phyloP scores from a whole-genome alignment of 1,139 yeast species.

The Suhomyces chickasaworum region DNA sequence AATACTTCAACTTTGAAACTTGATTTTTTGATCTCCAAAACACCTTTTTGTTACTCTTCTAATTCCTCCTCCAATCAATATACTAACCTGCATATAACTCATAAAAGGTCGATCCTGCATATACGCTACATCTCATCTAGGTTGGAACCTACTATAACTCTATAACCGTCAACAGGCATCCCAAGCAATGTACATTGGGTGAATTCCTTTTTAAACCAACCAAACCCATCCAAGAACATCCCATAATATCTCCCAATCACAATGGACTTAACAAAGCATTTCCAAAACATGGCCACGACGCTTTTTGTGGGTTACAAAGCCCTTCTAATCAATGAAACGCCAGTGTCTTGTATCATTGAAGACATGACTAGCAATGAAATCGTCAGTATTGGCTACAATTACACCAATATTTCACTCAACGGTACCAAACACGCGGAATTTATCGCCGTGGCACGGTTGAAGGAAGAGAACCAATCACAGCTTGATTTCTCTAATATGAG shows the following conservation, averaged over 20 bases:
- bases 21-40: too few species aligned
- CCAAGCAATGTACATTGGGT: not conserved
- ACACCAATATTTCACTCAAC: conserved; percentile 79
- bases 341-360: conserved; percentile 68
- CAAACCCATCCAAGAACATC: not conserved
- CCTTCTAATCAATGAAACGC: conserved; percentile 63
- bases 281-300: conserved; percentile 40
- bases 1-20: too few species aligned
- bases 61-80: too few species aligned
- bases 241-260: not conserved
- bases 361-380: conserved; percentile 47
- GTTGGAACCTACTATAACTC: too few species aligned
- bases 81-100: too few species aligned
- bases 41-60: too few species aligned
- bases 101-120: too few species aligned
- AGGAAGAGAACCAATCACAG: not conserved
- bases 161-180: too few species aligned
- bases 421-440: conserved; percentile 95
- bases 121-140: too few species aligned
- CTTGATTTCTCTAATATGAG: conserved; percentile 60
- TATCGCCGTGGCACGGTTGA: conserved; percentile 46
- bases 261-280: conserved; percentile 30
- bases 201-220: not conserved
- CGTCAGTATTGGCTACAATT: conserved; percentile 81
- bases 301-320: conserved; percentile 47